Base-by-base conservation (phyloP, 306 rosid species). In the Lathyrus aphaca region DNA sequence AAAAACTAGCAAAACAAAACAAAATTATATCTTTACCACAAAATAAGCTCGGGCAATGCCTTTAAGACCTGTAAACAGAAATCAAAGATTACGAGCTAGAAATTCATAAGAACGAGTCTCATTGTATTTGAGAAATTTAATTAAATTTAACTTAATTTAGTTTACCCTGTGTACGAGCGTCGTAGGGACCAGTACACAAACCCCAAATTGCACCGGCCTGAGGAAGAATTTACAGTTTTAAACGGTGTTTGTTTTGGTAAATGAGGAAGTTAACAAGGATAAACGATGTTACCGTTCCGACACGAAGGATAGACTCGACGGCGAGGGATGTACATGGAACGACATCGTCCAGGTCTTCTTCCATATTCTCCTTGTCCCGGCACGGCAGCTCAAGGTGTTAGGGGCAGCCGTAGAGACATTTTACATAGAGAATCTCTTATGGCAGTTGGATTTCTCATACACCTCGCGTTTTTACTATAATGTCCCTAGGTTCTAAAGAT, bases 151-250 rank as follows among this genome's bases (percentile, higher is more conserved):
- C 46, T 55, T 14, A 86, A 38, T 56, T 14, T 25, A 85, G 30
- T 56, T 62, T 30, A 87, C 99, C 92, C 30, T 76, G 79, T 56
- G 64, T 70, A 75, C 82, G 83, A 80, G 99, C 91, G 3, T 94
- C 85, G 68, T 80, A 83, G 30, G 99, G 99, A 71, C 83, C 91
- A 58, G 70, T 8, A 77, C 97, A 91, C 44, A 89, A 49, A 6
- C 97, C 99, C 96, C 97, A 94, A 39, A 94, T 77, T 17, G 86
- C 92, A 74, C 96, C 95, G 0, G 96, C 97, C 99, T 94, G 92
- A 87, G 77, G 53, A 44, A 46, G 16, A 56, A 53, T 48, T 73
- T 15, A 53, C 4, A 70, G 25, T 10, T 40, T 78, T 14, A 45
- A 18, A 48, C 9, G 19, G 32, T 14, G 17, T 21, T 4, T 43